Conservation (phyloP, 306 rosid species). For the Cicer bijugum region DNA sequence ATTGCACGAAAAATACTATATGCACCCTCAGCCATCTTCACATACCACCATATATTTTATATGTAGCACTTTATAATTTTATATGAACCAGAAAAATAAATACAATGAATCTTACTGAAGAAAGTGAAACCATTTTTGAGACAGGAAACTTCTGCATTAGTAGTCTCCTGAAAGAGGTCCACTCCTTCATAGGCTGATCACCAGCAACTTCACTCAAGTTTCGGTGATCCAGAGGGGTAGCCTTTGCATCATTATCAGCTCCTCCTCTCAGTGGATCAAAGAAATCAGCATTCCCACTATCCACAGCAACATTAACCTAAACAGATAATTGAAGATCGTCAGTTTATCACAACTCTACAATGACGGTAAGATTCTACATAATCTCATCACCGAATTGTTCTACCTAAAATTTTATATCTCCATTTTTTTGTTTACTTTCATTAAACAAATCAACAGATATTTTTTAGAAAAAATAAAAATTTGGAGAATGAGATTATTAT, state of each 20-base stretch:
- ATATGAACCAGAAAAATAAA: conserved; percentile 21
- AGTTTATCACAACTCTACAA: conserved; percentile 30
- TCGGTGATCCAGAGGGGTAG: conserved; percentile 39
- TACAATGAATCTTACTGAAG: conserved; percentile 64
- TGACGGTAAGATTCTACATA: background rate
- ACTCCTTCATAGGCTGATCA: conserved; percentile 64
- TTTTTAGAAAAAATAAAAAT: too few relatives aligned
- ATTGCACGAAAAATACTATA: conserved; percentile 27
- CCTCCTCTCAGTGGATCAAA: conserved; percentile 82
- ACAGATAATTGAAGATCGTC: conserved; percentile 30
- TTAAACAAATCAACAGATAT: conserved; percentile 21
- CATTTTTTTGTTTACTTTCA: background rate
- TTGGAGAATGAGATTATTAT: too few relatives aligned
- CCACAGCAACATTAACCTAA: conserved; percentile 56
- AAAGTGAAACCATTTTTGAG: conserved; percentile 73
- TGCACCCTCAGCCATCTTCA: conserved; percentile 30
- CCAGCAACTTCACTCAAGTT: conserved; percentile 45
- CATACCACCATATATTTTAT: conserved; percentile 28
- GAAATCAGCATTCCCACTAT: conserved; percentile 53
- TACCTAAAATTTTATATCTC: background rate
- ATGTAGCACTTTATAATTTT: conserved; percentile 25
- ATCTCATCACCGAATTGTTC: background rate
- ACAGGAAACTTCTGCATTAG: conserved; percentile 84
- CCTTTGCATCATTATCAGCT: conserved; percentile 48
- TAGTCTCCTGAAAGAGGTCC: conserved; percentile 81